Percentiles rank a stretch among this genome's conserved stretches.
Evolutionary conservation across 768 basidiomycete genomes (phyloP).

Genomic region (Pulveroboletus sp.): DNA sequence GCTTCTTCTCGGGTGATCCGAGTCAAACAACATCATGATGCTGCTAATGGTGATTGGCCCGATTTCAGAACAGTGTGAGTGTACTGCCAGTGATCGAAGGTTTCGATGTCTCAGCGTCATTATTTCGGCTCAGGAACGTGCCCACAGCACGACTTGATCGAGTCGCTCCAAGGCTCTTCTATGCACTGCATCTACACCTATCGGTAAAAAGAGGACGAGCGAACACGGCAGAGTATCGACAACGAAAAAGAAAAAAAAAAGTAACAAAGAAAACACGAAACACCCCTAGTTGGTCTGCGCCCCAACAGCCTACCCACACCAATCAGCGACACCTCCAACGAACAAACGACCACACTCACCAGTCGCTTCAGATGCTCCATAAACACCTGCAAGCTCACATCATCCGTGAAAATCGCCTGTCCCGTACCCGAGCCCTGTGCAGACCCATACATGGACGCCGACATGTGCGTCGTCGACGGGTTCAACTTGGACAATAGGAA

Average conservation of each 20-base stretch:
- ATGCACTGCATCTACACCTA: constrained; percentile 13
- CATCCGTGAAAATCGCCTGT: constrained; percentile 97
- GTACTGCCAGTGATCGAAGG: too few relatives aligned
- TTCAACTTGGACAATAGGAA: constrained; percentile 96
- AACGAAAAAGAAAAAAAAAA: neutral
- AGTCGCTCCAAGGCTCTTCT: neutral
- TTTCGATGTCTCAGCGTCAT: too few relatives aligned
- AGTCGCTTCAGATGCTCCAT: constrained; percentile 96
- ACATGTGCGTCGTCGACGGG: constrained; percentile 98
- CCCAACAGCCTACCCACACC: constrained; percentile 52
- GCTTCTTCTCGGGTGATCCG: too few relatives aligned
- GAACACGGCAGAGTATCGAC: constrained; percentile 8
- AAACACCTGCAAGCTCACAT: constrained; percentile 96
- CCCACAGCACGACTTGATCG: too few relatives aligned
- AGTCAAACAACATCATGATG: too few relatives aligned
- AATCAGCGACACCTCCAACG: neutral
- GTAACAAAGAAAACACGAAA: neutral
- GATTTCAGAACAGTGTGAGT: too few relatives aligned
- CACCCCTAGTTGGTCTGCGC: constrained; percentile 58
- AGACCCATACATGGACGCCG: constrained; percentile 85
- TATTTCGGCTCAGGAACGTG: too few relatives aligned
- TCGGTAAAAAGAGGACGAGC: constrained; percentile 4
- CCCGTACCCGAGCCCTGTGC: constrained; percentile 64
- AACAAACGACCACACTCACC: constrained; percentile 42
- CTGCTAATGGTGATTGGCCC: too few relatives aligned